Conservation (phyloP, 2,329 filamentous ascomycete genomes). For the Hymenoscyphus fraxineus region DNA sequence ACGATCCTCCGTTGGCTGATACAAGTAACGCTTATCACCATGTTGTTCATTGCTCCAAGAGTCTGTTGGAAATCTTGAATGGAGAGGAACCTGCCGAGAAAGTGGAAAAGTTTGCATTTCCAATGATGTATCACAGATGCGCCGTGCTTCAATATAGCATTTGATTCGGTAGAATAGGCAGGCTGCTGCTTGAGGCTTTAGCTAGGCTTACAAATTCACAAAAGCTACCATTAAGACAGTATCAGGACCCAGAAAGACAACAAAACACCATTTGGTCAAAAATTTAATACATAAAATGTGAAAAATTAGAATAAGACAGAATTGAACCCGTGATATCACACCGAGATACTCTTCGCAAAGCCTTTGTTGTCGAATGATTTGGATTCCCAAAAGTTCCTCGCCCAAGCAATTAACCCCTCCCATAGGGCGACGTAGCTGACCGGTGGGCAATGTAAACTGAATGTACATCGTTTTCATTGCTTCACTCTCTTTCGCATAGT, state of each 20-base stretch:
- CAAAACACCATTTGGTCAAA: background rate
- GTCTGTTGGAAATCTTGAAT: background rate
- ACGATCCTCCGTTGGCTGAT: background rate
- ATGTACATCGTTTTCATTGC: background rate
- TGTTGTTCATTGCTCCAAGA: background rate
- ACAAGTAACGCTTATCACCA: background rate
- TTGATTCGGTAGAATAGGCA: background rate
- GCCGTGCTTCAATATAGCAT: background rate
- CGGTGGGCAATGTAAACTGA: background rate
- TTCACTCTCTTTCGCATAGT: background rate
- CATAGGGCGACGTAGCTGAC: background rate
- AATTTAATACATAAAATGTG: too few species aligned
- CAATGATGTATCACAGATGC: background rate
- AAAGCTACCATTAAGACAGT: background rate
- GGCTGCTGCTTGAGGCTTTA: background rate
- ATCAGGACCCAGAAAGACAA: background rate
- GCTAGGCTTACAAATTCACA: background rate
- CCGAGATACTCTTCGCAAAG: too few species aligned
- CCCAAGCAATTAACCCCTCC: background rate
- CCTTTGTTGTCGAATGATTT: too few species aligned
- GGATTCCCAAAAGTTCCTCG: too few species aligned
- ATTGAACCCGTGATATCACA: too few species aligned
- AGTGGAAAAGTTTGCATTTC: background rate
- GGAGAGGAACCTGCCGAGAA: background rate
- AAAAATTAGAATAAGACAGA: too few species aligned